phyloP scores from a whole-genome alignment of 495 filamentous ascomycete species.

The Apodospora peruviana region DNA sequence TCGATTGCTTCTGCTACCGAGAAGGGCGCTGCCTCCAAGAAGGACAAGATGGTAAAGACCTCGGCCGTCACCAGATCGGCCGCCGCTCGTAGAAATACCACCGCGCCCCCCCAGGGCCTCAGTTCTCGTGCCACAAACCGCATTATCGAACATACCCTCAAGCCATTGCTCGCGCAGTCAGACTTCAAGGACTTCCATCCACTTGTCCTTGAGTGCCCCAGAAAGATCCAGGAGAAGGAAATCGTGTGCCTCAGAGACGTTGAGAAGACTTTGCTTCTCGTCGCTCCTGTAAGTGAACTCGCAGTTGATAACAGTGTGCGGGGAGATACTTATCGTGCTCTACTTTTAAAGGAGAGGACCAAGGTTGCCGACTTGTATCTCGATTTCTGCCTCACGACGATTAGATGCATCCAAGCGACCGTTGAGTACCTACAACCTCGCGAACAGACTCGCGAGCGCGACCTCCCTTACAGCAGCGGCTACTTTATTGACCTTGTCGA shows the following conservation, averaged over 20 bases:
- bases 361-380: constrained; percentile 63
- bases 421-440: constrained; percentile 72
- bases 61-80: constrained; percentile 47
- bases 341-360: constrained; percentile 67
- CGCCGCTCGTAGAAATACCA: constrained; percentile 31
- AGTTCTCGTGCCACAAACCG: constrained; percentile 46
- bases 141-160: constrained; percentile 49
- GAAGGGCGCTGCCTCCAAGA: constrained; percentile 21
- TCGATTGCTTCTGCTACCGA: constrained; percentile 43
- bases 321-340: constrained; percentile 61
- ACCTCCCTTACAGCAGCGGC: constrained; percentile 81
- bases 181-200: constrained; percentile 71
- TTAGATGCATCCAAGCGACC: constrained; percentile 78
- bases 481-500: constrained; percentile 93
- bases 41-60: constrained; percentile 26
- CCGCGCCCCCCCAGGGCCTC: constrained; percentile 35
- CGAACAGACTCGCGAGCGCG: constrained; percentile 73
- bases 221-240: constrained; percentile 70
- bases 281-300: constrained; percentile 78
- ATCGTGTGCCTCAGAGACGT: constrained; percentile 82
- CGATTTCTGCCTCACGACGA: constrained; percentile 79
- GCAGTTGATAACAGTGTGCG: constrained; percentile 43
- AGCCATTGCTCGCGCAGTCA: constrained; percentile 44
- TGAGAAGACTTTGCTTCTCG: constrained; percentile 81
- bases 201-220: constrained; percentile 66